Evolutionary conservation across 2,329 filamentous ascomycete genomes (phyloP).

Genomic region (Cryphonectria naterciae): DNA sequence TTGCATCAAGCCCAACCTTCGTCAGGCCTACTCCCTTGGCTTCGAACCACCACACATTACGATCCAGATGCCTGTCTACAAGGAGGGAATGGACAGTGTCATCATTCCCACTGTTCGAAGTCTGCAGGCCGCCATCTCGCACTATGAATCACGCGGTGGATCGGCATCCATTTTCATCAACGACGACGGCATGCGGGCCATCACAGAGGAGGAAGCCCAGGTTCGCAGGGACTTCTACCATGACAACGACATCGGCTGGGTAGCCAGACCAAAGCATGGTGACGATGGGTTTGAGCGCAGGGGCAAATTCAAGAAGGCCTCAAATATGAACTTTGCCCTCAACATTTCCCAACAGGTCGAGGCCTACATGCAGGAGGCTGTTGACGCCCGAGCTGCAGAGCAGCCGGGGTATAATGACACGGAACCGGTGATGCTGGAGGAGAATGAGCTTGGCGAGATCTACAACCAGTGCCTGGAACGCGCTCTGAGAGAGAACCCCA

Average conservation of each 20-base stretch:
- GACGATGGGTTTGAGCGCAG: slow-evolving; percentile 54
- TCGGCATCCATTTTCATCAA: slow-evolving; percentile 53
- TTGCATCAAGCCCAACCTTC: slow-evolving; percentile 38
- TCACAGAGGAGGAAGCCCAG: slow-evolving; percentile 47
- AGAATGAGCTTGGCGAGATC: slow-evolving; percentile 51
- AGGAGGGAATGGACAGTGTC: slow-evolving; percentile 45
- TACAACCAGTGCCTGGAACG: slow-evolving; percentile 55
- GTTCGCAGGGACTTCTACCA: slow-evolving; percentile 52
- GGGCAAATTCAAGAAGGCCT: slow-evolving; percentile 75
- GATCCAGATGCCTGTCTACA: slow-evolving; percentile 52
- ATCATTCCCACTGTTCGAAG: slow-evolving; percentile 55
- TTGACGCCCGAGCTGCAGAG: slow-evolving; percentile 35
- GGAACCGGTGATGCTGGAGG: slow-evolving; percentile 30
- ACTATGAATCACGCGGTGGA: slow-evolving; percentile 52
- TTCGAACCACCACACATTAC: slow-evolving; percentile 47
- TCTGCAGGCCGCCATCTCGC: slow-evolving; percentile 53
- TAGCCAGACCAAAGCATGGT: slow-evolving; percentile 51
- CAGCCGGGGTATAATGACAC: slow-evolving; percentile 19
- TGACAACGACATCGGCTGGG: slow-evolving; percentile 54
- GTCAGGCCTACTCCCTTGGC: slow-evolving; percentile 38
- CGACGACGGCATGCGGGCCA: slow-evolving; percentile 64
- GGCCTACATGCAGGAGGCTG: slow-evolving; percentile 53
- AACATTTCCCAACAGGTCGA: slow-evolving; percentile 66
- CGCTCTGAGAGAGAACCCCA: slow-evolving; percentile 56
- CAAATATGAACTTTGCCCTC: slow-evolving; percentile 76